Evolutionary conservation across 192 early-diverging fungal species (phyloP).

Genomic region (Coemansia sp.): DNA sequence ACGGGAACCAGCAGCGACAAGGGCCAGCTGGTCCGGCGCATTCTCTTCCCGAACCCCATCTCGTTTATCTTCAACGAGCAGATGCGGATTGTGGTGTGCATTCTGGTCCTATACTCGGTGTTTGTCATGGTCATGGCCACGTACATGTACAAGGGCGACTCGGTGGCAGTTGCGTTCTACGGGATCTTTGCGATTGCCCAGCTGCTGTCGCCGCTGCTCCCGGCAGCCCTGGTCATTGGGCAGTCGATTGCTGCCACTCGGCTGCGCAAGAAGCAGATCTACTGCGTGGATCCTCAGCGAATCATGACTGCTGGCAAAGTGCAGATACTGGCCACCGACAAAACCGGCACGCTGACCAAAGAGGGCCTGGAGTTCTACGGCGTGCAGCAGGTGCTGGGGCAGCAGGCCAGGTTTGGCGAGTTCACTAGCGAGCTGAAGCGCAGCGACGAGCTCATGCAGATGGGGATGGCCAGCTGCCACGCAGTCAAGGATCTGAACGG

Average conservation of each 20-base stretch:
- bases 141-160: conserved; percentile 42
- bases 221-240: conserved; percentile 62
- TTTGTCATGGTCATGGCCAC: conserved; percentile 45
- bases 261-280: conserved; percentile 56
- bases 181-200: conserved; percentile 66
- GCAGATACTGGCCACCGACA: conserved; percentile 65
- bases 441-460: conserved; percentile 17
- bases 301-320: conserved; percentile 64
- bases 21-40: conserved; percentile 65
- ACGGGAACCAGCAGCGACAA: conserved; percentile 57
- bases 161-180: conserved; percentile 66
- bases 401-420: conserved; percentile 8
- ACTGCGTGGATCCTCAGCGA: conserved; percentile 61
- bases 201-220: conserved; percentile 62
- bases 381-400: conserved; percentile 24
- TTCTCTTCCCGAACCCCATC: conserved; percentile 64
- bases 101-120: conserved; percentile 42
- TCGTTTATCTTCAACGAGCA: conserved; percentile 74
- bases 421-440: conserved; percentile 8
- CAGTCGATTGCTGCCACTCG: conserved; percentile 58
- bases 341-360: conserved; percentile 66
- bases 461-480: conserved; percentile 58
- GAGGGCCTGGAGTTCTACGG: conserved; percentile 64
- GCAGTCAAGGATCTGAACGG: conserved; percentile 55
- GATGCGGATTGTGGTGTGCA: conserved; percentile 60